These are phyloP conservation scores for Xylaria digitata DNA, from an alignment of 2,329 filamentous ascomycete species.

Conservation along the genomic window DNA sequence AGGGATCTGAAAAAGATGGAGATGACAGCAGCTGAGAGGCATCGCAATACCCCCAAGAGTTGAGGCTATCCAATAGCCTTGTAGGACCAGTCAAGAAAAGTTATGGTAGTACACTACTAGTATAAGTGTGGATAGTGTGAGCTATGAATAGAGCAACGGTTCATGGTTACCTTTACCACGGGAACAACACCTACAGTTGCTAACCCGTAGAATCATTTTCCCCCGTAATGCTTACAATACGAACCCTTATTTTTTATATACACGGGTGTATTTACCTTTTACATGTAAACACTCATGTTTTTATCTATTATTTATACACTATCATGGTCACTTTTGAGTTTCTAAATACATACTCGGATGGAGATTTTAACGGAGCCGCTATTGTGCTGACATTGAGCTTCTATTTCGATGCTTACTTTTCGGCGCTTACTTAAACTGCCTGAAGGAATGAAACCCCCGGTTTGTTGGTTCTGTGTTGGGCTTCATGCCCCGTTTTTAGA, in stretches of 20 bases:
- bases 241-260: too few relatives aligned
- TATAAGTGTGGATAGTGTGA: background rate
- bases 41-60: background rate
- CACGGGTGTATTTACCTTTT: too few relatives aligned
- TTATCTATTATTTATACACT: too few relatives aligned
- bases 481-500: background rate
- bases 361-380: too few relatives aligned
- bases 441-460: conserved; percentile 4
- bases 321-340: too few relatives aligned
- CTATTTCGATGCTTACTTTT: background rate
- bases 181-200: background rate
- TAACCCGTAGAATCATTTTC: too few relatives aligned
- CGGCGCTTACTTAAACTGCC: background rate
- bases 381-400: too few relatives aligned
- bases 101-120: background rate
- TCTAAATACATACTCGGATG: too few relatives aligned
- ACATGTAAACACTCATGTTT: too few relatives aligned
- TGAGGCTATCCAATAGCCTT: background rate
- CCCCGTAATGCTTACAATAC: too few relatives aligned
- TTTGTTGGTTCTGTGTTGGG: background rate
- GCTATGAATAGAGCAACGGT: conserved; percentile 21
- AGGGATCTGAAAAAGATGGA: conserved; percentile 1
- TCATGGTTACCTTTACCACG: background rate
- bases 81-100: background rate
- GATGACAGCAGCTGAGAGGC: conserved; percentile 9